Conservation (phyloP, 495 filamentous ascomycete genomes). For the Xylaria castorea region DNA sequence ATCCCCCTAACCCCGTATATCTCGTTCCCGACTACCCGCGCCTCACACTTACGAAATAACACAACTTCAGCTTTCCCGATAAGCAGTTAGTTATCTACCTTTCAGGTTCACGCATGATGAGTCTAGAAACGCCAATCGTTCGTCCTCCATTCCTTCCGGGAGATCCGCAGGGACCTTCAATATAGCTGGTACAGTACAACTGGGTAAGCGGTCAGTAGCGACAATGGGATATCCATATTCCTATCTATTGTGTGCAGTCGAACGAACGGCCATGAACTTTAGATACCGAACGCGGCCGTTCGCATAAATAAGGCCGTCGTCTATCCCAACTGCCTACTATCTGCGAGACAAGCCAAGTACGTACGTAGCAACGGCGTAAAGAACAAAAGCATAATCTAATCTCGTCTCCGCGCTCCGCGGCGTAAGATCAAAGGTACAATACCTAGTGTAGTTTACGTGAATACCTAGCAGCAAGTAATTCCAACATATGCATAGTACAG, state of each 20-base stretch:
- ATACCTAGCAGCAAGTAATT: not conserved
- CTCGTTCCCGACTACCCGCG: not conserved
- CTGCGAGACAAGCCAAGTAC: not conserved
- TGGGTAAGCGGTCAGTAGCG: not conserved
- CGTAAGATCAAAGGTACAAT: not conserved
- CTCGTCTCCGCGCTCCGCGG: not conserved
- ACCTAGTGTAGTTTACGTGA: not conserved
- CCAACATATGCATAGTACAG: not conserved
- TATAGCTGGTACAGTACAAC: not conserved
- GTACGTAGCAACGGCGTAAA: not conserved
- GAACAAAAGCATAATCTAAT: not conserved
- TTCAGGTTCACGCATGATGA: not conserved
- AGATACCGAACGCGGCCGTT: not conserved
- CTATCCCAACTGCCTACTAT: not conserved
- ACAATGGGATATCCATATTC: not conserved
- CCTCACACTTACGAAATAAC: not conserved
- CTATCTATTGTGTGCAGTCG: not conserved
- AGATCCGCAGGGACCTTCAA: not conserved
- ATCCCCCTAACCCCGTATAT: not conserved
- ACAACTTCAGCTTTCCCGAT: not conserved
- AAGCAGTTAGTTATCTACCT: not conserved
- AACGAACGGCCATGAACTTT: not conserved
- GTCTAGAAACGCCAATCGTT: not conserved
- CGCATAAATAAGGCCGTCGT: not conserved
- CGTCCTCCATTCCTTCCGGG: constrained; percentile 8